Evolutionary conservation across 1,284 basidiomycete genomes (phyloP), one percentile per base, ranked within the genome.

Genomic region (Ceratobasidium sp.): DNA sequence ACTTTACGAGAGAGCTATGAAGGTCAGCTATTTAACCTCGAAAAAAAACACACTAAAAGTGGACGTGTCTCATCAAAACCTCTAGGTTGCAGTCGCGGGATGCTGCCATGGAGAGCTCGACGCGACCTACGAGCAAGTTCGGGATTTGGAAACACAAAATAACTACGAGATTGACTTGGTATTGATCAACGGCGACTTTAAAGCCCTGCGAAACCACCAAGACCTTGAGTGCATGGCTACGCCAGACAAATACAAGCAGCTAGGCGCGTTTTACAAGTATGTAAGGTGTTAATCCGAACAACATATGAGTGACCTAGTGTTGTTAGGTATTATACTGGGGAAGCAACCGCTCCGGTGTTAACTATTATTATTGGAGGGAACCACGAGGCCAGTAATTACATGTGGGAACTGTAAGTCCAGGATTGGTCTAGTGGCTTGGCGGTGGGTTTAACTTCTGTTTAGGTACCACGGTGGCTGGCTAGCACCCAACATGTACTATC

Each of bases 341-440:
- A 92, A 79, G 91, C 88, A 78, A 84, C 81, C 7, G 97, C 97
- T 0, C 96, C 97, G 0, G 83, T 98, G 6, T 84, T 98, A 79
- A 99, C 98, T 0, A 86, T 99, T 41, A 91, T 99, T 66, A 98
- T 99, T 79, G 98, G 98, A 24, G 98, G 98, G 5, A 99, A 99
- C 81, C 97, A 99, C 81, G 97, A 99, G 83, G 96, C 96, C 3
- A 97, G 95, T 72, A 98, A 96, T 80, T 98, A 99, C 82, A 88
- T 99, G 85, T 97, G 95, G 93, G 98, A 99, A 82, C 84, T 98
- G 92, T 96, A 80, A 83, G 93, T 81, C 36, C 36, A 41, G 4
- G 36, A 11, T 11, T 4, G 15, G 6, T 2, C 36, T 17, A 17
- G 36, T 41, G 36, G 36, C 36, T 41, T 5, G 36, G 36, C 11